Evolutionary conservation across 164 flowering plant genomes (phyloP), one percentile per base, ranked within the genome.

Genomic region (Magnolia officinalis): DNA sequence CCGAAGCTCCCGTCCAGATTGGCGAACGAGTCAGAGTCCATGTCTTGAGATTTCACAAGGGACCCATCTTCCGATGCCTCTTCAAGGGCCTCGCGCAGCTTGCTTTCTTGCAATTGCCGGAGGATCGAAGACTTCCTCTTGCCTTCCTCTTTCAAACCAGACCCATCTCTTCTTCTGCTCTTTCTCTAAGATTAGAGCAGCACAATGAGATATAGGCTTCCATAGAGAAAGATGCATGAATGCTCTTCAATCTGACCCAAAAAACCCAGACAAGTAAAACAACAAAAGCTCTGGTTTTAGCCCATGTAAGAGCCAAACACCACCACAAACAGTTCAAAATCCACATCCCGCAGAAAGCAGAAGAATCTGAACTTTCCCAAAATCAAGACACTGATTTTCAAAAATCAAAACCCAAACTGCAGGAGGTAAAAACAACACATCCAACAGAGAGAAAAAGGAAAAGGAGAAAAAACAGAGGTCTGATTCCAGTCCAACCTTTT

Each of bases 1-100:
- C 89, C 90, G 50, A 88, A 78, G 74, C 81, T 63, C 2, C 76
- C 84, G 7, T 87, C 90, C 68, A 82, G 86, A 77, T 84, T 83
- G 9, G 82, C 59, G 14, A 74, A 20, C 21, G 87, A 61, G 13
- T 89, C 92, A 18, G 89, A 75, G 26, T 89, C 93, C 50, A 88
- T 82, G 72, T 85, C 88, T 55, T 84, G 89, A 55, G 91, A 89
- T 78, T 91, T 91, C 20, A 78, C 78, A 23, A 95, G 90, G 1
- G 93, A 91, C 68, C 97, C 98, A 85, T 90, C 88, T 82, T 95
- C 98, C 49, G 97, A 92, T 19, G 98, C 98, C 70, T 91, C 98
- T 52, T 91, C 97, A 6, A 94, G 90, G 65, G 98, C 98, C 70
- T 95, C 95, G 73, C 96, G 86, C 26, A 93, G 94, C 89, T 88